phyloP scores from a whole-genome alignment of 108 stramenopile genomes.

The Nitzschia sp. region DNA sequence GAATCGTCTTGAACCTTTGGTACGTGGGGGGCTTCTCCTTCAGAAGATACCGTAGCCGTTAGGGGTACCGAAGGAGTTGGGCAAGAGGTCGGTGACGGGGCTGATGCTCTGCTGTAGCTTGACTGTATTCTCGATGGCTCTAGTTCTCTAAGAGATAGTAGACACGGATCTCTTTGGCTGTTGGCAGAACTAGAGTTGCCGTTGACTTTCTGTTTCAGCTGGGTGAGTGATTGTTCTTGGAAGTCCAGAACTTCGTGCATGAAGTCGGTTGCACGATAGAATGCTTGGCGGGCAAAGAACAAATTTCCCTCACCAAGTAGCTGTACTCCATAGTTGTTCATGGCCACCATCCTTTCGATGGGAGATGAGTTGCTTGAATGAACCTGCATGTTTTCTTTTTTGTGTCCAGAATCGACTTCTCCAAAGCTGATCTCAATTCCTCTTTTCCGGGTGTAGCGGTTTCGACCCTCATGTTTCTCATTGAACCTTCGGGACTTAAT shows the following conservation, averaged over 20 bases:
- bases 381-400: conserved; percentile 76
- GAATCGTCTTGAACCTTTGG: background rate
- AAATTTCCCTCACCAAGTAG: conserved; percentile 1
- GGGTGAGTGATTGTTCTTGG: background rate
- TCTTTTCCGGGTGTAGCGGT: conserved; percentile 61
- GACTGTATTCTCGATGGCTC: too few species aligned
- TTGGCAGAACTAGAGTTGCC: background rate
- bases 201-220: background rate
- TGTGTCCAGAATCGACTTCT: conserved; percentile 33
- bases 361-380: conserved; percentile 76
- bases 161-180: background rate
- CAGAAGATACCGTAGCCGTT: too few species aligned
- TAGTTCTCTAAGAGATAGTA: background rate
- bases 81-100: too few species aligned
- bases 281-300: conserved; percentile 8
- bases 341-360: conserved; percentile 2
- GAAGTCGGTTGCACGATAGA: conserved; percentile 1
- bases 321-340: conserved; percentile 12
- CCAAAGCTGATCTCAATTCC: too few species aligned
- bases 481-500: conserved; percentile 77
- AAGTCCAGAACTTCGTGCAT: conserved; percentile 4
- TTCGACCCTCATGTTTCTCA: conserved; percentile 88
- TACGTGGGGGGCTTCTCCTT: too few species aligned
- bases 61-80: too few species aligned
- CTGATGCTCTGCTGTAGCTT: too few species aligned